Base-by-base conservation (phyloP, 2,329 filamentous ascomycete genomes). In the Chaetomiaceae sp. region DNA sequence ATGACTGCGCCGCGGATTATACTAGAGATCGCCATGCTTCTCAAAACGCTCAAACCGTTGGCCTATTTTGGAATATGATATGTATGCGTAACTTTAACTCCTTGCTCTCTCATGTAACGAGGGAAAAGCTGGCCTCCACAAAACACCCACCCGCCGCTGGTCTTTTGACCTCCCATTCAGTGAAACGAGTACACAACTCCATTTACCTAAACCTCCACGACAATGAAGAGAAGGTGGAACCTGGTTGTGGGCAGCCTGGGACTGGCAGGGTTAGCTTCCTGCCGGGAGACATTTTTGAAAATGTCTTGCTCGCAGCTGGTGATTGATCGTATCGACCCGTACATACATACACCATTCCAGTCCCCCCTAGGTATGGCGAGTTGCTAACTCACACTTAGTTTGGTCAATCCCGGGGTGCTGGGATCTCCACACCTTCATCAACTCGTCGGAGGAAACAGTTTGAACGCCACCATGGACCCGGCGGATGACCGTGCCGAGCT, bases 281-380 rank as follows among this genome's bases (percentile, higher is more conserved):
- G 44, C 38, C 42, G 42, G 16, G 23, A 34, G 29, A 20, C 29
- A 2, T n/a, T 21, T 4, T 25, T 50, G n/a, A 54, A 50, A 27
- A 45, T 55, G 47, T 37, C 47, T 6, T 62, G 60, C 14, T 58
- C 60, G 1, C 45, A 56, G 32, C 42, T 61, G 14, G 55, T 58
- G 10, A 37, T 61, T 10, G 60, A 59, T 38, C 58, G 58, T 37
- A 53, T 61, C n/a, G 58, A 61, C 43, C 60, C 59, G 47, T 58
- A 45, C n/a, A n/a, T n/a, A n/a, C n/a, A n/a, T n/a, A n/a, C 2
- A 55, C 51, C 13, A 38, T 5, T 29, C 40, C 29, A 14, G 29
- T n/a, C n/a, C 10, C 25, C 48, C 38, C 34, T 43, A 50, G 10
- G 2, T 27, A 23, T 13, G 16, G 9, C 13, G n/a, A 20, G 10